phyloP scores from a whole-genome alignment of 2,329 filamentous ascomycete species.

The Penicillium sp. region DNA sequence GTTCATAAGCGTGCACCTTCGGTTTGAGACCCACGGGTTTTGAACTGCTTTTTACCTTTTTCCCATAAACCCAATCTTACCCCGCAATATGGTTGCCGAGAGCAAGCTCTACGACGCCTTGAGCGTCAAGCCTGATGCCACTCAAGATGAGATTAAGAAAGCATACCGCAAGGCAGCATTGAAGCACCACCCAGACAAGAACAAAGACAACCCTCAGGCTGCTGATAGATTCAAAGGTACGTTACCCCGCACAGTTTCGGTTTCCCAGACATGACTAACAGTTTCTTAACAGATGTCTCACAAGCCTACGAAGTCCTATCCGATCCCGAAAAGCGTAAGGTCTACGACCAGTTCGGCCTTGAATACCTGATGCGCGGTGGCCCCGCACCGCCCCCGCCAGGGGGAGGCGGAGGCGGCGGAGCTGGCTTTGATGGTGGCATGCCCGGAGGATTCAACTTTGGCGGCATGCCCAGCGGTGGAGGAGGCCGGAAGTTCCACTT shows the following conservation, averaged over 20 bases:
- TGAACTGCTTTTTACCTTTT: neutral
- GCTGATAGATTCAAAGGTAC: slow-evolving; percentile 88
- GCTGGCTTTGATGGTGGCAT: slow-evolving; percentile 61
- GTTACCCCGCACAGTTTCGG: slow-evolving; percentile 16
- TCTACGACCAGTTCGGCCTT: slow-evolving; percentile 91
- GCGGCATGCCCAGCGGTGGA: slow-evolving; percentile 55
- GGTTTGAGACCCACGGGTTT: neutral
- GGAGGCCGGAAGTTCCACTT: slow-evolving; percentile 50
- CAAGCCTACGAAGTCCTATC: slow-evolving; percentile 98
- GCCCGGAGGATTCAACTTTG: slow-evolving; percentile 54
- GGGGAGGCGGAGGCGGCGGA: slow-evolving; percentile 53
- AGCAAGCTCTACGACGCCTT: slow-evolving; percentile 92
- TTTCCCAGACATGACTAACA: neutral
- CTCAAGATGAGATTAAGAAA: slow-evolving; percentile 96
- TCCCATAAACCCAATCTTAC: slow-evolving; percentile 13
- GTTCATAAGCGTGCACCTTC: slow-evolving; percentile 7
- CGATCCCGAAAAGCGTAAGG: slow-evolving; percentile 93
- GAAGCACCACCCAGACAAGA: slow-evolving; percentile 97
- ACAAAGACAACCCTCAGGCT: slow-evolving; percentile 82
- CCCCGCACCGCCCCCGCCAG: slow-evolving; percentile 60
- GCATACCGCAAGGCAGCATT: slow-evolving; percentile 79
- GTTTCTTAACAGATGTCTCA: slow-evolving; percentile 65
- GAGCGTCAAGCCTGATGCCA: slow-evolving; percentile 72
- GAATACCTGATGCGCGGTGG: slow-evolving; percentile 88
- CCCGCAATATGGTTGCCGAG: slow-evolving; percentile 75